These are phyloP conservation scores for Neofusicoccum ribis DNA, from an alignment of 2,329 filamentous ascomycete genomes.

Conservation along the genomic window DNA sequence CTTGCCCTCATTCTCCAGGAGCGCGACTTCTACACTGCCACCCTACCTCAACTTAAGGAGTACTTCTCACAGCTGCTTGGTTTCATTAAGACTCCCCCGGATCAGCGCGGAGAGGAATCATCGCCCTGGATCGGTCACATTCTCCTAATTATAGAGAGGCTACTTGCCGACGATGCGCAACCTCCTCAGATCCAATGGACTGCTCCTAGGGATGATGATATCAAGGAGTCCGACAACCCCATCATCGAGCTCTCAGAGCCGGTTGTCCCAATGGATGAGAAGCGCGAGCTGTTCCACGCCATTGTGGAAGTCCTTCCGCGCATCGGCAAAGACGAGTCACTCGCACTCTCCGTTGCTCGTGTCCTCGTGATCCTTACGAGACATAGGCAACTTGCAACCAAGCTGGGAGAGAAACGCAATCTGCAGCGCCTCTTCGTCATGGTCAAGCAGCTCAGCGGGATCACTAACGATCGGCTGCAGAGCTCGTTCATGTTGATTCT, in stretches of 20 bases:
- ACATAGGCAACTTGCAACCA: constrained; percentile 69
- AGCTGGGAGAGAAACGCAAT: constrained; percentile 83
- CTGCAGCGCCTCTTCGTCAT: constrained; percentile 90
- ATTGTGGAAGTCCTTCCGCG: constrained; percentile 83
- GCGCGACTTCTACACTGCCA: constrained; percentile 74
- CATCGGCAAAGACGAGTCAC: constrained; percentile 80
- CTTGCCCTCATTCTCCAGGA: constrained; percentile 86
- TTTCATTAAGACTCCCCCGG: constrained; percentile 72
- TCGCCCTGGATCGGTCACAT: constrained; percentile 92
- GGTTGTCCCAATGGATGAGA: constrained; percentile 65
- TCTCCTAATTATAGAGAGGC: constrained; percentile 82
- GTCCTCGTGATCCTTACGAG: constrained; percentile 87
- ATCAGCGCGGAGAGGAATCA: constrained; percentile 71
- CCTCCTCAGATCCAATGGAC: constrained; percentile 74
- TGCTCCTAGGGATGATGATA: constrained; percentile 48
- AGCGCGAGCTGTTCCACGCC: constrained; percentile 69
- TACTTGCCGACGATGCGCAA: constrained; percentile 86
- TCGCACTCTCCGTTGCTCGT: constrained; percentile 80
- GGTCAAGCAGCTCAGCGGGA: constrained; percentile 85
- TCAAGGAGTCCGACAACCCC: constrained; percentile 51
- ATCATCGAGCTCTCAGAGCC: constrained; percentile 61
- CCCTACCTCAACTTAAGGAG: constrained; percentile 71
- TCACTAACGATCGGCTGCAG: constrained; percentile 73
- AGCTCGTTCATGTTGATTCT: constrained; percentile 80
- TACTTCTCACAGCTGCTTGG: constrained; percentile 73